A percentile compares a stretch with the other conserved stretches of the same genome.
These are phyloP conservation scores for Plasmodium gonderi DNA, from an alignment of 169 alveolate genomes.

Conservation along the genomic window DNA sequence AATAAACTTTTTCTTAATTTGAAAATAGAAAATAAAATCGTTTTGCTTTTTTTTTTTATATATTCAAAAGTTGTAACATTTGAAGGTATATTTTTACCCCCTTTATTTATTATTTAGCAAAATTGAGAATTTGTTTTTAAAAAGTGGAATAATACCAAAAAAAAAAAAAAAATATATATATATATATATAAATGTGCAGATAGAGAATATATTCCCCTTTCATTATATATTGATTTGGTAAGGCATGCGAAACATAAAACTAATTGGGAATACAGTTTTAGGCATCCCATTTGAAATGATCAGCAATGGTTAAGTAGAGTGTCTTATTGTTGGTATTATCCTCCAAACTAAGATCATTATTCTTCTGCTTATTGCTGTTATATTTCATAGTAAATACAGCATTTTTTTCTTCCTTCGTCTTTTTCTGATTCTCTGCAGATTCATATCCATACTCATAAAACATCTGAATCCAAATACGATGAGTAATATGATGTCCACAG, in stretches of 20 bases:
- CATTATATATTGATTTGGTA: too few relatives aligned
- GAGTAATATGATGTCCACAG: constrained; percentile 84
- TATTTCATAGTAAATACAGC: not conserved
- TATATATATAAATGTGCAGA: too few relatives aligned
- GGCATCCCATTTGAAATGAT: constrained; percentile 83
- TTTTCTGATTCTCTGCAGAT: not conserved
- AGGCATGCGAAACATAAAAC: not conserved
- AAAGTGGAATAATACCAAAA: not conserved
- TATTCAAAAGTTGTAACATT: not conserved
- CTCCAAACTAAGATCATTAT: not conserved
- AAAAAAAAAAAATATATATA: too few relatives aligned
- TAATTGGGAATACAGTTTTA: not conserved
- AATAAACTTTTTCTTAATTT: not conserved
- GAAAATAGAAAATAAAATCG: not conserved
- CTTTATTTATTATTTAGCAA: not conserved
- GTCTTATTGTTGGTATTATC: constrained; percentile 76
- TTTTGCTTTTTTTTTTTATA: not conserved
- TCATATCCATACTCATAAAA: constrained; percentile 81
- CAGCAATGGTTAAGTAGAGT: constrained; percentile 82
- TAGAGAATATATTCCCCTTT: too few relatives aligned
- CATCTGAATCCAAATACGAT: constrained; percentile 84
- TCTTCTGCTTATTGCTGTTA: not conserved
- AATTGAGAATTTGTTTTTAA: not conserved
- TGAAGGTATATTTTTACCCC: not conserved
- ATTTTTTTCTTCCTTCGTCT: constrained; percentile 3